phyloP scores from a whole-genome alignment of 1,284 basidiomycete genomes.

The Cutaneotrichosporon mucoides region DNA sequence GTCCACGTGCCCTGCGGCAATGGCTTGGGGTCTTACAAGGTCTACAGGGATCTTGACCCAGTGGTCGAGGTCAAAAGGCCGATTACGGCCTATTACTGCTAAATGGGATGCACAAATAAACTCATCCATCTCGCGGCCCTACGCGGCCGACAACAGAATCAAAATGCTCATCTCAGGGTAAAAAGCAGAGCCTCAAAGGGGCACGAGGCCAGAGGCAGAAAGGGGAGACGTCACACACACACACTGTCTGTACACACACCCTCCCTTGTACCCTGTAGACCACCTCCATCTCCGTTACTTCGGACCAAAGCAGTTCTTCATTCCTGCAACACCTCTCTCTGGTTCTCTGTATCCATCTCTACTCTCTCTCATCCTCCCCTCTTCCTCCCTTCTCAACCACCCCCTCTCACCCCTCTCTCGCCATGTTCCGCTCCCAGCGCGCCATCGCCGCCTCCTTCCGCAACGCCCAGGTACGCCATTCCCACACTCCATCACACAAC shows the following conservation, averaged over 20 bases:
- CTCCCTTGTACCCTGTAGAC: no score
- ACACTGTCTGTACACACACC: no score
- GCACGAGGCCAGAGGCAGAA: no score
- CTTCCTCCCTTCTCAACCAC: neutral
- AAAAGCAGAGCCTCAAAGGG: no score
- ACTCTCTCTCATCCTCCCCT: neutral
- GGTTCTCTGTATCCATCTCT: neutral
- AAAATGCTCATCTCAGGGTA: neutral
- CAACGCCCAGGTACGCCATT: constrained; percentile 3
- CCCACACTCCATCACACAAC: neutral
- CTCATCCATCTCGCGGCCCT: neutral
- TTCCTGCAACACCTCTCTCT: neutral
- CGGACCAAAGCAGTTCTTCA: no score
- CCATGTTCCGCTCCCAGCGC: constrained; percentile 7
- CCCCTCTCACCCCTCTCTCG: neutral
- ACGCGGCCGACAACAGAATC: neutral
- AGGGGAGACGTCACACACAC: no score
- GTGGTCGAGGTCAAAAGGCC: neutral
- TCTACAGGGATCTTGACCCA: neutral
- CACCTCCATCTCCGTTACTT: no score
- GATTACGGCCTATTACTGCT: neutral
- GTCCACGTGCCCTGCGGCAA: no score
- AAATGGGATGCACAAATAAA: neutral
- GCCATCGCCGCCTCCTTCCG: constrained; percentile 4
- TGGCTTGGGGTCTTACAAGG: neutral